Evolutionary conservation across 805 yeast genomes (phyloP).

Genomic region (Cyberlindnera veronae): DNA sequence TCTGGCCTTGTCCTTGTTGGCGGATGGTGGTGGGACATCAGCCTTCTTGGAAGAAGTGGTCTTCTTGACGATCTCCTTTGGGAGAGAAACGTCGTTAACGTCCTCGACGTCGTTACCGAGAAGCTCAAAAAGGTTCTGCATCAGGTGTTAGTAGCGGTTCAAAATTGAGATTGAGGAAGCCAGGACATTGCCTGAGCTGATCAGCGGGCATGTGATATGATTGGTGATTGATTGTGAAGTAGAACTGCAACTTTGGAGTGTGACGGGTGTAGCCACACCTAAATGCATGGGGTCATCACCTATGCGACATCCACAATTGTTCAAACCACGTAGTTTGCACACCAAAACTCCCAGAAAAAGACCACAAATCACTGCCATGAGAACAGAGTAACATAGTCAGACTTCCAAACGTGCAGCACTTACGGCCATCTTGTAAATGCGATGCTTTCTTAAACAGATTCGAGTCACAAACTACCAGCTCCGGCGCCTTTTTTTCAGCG

Average conservation of each 20-base stretch:
- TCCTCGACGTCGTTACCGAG: slow-evolving; percentile 88
- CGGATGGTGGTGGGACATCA: slow-evolving; percentile 77
- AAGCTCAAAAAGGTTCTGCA: slow-evolving; percentile 73
- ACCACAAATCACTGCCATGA: not conserved
- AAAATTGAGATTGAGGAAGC: not conserved
- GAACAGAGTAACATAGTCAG: not conserved
- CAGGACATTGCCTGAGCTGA: not conserved
- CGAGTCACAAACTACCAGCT: not conserved
- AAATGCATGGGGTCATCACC: slow-evolving; percentile 2
- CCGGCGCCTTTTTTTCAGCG: slow-evolving; percentile 17
- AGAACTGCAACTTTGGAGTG: not conserved
- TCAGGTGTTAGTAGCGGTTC: not conserved
- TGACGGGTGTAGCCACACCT: not conserved
- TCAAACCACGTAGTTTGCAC: not conserved
- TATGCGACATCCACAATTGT: too few relatives aligned
- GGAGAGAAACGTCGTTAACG: slow-evolving; percentile 50
- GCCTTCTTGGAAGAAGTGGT: slow-evolving; percentile 82
- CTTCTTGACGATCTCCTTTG: slow-evolving; percentile 79
- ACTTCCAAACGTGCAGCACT: slow-evolving; percentile 3
- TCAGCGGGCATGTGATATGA: not conserved
- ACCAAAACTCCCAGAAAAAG: not conserved
- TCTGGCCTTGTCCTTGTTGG: slow-evolving; percentile 76
- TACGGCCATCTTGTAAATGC: slow-evolving; percentile 20
- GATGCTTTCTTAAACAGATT: not conserved
- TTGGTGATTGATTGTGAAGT: not conserved